Conservation (phyloP, 1,139 yeast genomes). For the Diutina sp. region DNA sequence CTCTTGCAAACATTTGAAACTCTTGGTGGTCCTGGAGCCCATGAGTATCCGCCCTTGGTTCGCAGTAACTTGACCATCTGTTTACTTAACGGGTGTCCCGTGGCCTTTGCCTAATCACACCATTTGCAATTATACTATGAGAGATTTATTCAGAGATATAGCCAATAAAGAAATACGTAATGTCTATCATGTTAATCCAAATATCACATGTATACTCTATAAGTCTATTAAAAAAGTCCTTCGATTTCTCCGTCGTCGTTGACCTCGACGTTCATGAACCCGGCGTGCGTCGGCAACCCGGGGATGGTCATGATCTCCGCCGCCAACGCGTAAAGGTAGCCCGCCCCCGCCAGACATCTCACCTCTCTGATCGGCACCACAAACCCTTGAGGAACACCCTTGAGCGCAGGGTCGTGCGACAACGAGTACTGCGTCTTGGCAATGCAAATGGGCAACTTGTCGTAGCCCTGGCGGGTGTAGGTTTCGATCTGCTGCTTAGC, state of each 20-base stretch:
- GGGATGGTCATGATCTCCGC: constrained; percentile 98
- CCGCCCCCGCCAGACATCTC: constrained; percentile 92
- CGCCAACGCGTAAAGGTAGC: constrained; percentile 90
- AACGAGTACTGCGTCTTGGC: constrained; percentile 97
- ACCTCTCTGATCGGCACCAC: constrained; percentile 91
- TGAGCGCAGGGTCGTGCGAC: constrained; percentile 85
- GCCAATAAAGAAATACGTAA: constrained; percentile 5
- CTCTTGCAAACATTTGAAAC: background rate
- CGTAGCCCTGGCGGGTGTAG: constrained; percentile 85
- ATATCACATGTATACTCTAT: constrained; percentile 7
- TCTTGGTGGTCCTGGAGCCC: background rate
- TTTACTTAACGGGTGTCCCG: background rate
- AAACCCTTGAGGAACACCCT: constrained; percentile 94
- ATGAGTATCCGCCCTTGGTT: background rate
- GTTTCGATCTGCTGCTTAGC: constrained; percentile 77
- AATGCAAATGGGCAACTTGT: constrained; percentile 86
- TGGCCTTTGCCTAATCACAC: background rate
- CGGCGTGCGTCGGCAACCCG: constrained; percentile 93
- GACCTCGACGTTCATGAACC: constrained; percentile 94
- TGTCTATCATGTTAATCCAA: too few species aligned
- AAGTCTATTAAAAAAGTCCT: constrained; percentile 58
- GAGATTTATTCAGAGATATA: too few species aligned
- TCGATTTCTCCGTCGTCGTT: constrained; percentile 89
- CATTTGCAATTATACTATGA: background rate
- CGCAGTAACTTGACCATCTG: background rate